Percentiles rank a stretch among this genome's conserved stretches.
These are phyloP conservation scores for Lantana camara DNA, from an alignment of 257 asterid genomes.

Conservation along the genomic window DNA sequence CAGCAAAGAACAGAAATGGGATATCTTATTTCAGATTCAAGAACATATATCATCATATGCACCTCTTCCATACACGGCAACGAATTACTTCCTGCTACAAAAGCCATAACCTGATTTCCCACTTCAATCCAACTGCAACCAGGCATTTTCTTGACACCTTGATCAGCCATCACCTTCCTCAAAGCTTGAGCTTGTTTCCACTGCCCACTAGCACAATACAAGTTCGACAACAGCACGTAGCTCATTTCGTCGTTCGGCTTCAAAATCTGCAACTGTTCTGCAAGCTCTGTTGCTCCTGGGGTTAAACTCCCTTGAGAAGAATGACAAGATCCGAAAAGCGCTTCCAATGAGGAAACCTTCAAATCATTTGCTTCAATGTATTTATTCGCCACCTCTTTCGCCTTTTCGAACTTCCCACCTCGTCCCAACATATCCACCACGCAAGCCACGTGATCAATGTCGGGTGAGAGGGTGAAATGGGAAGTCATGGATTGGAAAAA, in stretches of 20 bases:
- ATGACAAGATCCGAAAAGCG: constrained; percentile 51
- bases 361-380: constrained; percentile 24
- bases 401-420: constrained; percentile 53
- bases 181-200: constrained; percentile 67
- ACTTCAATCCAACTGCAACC: constrained; percentile 81
- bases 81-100: constrained; percentile 55
- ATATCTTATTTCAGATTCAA: constrained; percentile 54
- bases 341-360: constrained; percentile 44
- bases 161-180: constrained; percentile 52
- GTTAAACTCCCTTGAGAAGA: constrained; percentile 40
- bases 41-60: constrained; percentile 33
- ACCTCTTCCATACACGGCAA: constrained; percentile 36
- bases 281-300: constrained; percentile 42
- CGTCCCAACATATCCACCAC: constrained; percentile 72
- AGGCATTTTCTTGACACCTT: constrained; percentile 59
- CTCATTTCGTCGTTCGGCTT: constrained; percentile 69
- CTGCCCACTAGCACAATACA: constrained; percentile 73
- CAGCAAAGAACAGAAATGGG: constrained; percentile 31
- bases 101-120: constrained; percentile 42
- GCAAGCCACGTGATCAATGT: constrained; percentile 64
- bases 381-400: constrained; percentile 44
- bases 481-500: constrained; percentile 58
- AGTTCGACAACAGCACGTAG: constrained; percentile 63
- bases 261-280: constrained; percentile 41
- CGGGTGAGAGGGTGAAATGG: constrained; percentile 46